Percentiles rank a stretch among this genome's conserved stretches.
These are phyloP conservation scores for Phytophthora idaei DNA, from an alignment of 352 stramenopile genomes.

Conservation along the genomic window DNA sequence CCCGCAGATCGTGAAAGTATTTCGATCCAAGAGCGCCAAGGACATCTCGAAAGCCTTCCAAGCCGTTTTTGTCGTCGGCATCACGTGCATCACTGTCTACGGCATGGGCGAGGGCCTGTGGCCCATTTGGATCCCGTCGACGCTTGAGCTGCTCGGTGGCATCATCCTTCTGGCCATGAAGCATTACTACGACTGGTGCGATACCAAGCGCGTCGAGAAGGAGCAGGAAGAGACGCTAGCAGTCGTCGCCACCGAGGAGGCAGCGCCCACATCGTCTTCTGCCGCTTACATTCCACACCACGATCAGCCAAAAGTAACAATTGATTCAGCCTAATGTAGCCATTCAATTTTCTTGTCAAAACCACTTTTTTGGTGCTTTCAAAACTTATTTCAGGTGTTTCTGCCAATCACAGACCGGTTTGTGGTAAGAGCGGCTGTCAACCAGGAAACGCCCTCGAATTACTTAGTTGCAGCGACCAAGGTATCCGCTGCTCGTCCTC, in stretches of 20 bases:
- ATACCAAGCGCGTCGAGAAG: slow-evolving; percentile 15
- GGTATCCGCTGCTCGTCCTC: slow-evolving; percentile 16
- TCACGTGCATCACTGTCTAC: slow-evolving; percentile 54
- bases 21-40: slow-evolving; percentile 57
- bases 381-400: slow-evolving; percentile 17
- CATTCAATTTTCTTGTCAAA: slow-evolving; percentile 8
- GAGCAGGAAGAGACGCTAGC: slow-evolving; percentile 11
- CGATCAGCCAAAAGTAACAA: slow-evolving; percentile 2
- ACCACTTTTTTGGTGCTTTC: not conserved
- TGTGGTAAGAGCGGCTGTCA: slow-evolving; percentile 27
- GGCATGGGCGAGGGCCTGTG: slow-evolving; percentile 52
- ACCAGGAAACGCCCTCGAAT: slow-evolving; percentile 26
- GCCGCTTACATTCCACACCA: slow-evolving; percentile 13
- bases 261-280: not conserved
- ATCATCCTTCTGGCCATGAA: slow-evolving; percentile 55
- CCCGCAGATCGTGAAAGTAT: slow-evolving; percentile 70
- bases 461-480: slow-evolving; percentile 10
- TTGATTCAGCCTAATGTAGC: not conserved
- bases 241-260: slow-evolving; percentile 14
- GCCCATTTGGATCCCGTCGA: slow-evolving; percentile 66
- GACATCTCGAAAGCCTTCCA: slow-evolving; percentile 64
- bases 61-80: slow-evolving; percentile 48
- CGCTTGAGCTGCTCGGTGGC: slow-evolving; percentile 47
- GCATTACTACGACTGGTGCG: slow-evolving; percentile 45
- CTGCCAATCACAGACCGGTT: slow-evolving; percentile 12